A percentile compares a stretch with the other conserved stretches of the same genome.
Conservation (phyloP, 306 rosid species). For the Glycine soja region DNA sequence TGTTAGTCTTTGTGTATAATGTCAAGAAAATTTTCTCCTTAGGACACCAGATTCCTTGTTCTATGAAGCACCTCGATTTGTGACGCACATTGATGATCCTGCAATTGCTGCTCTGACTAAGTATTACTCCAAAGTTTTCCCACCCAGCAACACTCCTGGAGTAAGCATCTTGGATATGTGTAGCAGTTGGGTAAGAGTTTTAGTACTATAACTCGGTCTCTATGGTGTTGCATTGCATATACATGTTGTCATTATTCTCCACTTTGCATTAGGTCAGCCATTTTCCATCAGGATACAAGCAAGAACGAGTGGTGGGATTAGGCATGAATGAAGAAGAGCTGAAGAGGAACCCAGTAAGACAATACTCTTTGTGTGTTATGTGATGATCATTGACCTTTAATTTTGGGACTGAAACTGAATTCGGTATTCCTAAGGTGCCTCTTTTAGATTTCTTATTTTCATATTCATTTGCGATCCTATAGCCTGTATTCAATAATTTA, state of each 20-base stretch:
- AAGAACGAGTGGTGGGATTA: conserved; percentile 74
- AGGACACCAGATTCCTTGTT: conserved; percentile 73
- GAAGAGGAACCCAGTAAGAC: conserved; percentile 69
- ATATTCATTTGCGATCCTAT: not conserved
- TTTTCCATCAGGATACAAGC: conserved; percentile 84
- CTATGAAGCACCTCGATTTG: conserved; percentile 85
- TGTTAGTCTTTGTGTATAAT: conserved; percentile 15
- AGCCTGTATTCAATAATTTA: conserved; percentile 22
- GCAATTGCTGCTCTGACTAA: conserved; percentile 80
- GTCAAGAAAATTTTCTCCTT: conserved; percentile 21
- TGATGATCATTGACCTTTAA: conserved; percentile 3
- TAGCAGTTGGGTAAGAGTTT: conserved; percentile 81
- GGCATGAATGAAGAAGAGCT: conserved; percentile 88
- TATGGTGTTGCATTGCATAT: conserved; percentile 17
- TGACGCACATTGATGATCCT: conserved; percentile 83
- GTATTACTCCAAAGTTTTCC: conserved; percentile 74
- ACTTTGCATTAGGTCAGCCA: conserved; percentile 76
- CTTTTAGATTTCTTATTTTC: not conserved
- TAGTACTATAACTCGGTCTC: conserved; percentile 13
- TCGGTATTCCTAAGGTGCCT: not conserved
- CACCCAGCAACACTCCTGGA: conserved; percentile 77
- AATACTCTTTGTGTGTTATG: conserved; percentile 31
- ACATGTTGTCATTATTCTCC: conserved; percentile 25
- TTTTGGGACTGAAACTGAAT: conserved; percentile 17
- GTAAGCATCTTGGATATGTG: conserved; percentile 80